A percentile compares a stretch with the other conserved stretches of the same genome.
Evolutionary conservation across 179 eudicot species (phyloP).

Genomic region (Camellia oleifera): DNA sequence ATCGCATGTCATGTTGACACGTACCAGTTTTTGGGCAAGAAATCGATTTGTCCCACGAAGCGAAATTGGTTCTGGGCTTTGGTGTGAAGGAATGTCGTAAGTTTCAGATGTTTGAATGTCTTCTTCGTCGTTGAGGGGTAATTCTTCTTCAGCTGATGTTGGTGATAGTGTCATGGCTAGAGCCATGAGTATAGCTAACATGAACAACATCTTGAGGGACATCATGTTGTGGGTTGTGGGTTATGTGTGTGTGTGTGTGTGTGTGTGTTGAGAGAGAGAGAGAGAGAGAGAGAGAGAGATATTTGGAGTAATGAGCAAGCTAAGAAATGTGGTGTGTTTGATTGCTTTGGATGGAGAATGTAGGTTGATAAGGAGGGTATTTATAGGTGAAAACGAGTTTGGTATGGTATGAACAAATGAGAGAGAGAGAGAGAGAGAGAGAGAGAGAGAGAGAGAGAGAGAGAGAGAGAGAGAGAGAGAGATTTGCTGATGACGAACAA

Average conservation of each 20-base stretch:
- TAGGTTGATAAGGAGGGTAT: no score
- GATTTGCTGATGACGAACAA: background rate
- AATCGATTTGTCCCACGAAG: slow-evolving; percentile 18
- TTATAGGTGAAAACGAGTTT: no score
- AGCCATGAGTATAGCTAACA: slow-evolving; percentile 15
- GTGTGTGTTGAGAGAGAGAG: background rate
- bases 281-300: background rate
- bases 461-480: background rate
- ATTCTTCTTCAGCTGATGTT: background rate
- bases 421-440: background rate
- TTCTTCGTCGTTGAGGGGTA: background rate
- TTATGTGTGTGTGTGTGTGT: background rate
- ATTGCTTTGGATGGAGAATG: no score
- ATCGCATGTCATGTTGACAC: slow-evolving; percentile 20
- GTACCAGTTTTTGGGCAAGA: slow-evolving; percentile 15
- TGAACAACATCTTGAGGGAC: no score
- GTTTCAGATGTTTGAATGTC: background rate
- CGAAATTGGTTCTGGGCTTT: slow-evolving; percentile 11
- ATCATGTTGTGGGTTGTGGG: no score
- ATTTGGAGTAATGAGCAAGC: no score
- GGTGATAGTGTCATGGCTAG: background rate
- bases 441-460: background rate
- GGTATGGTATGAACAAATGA: no score
- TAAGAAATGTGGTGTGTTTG: no score
- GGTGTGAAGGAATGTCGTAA: background rate